Evolutionary conservation across 495 filamentous ascomycete genomes (phyloP).

Genomic region (Penicillium paradoxum): DNA sequence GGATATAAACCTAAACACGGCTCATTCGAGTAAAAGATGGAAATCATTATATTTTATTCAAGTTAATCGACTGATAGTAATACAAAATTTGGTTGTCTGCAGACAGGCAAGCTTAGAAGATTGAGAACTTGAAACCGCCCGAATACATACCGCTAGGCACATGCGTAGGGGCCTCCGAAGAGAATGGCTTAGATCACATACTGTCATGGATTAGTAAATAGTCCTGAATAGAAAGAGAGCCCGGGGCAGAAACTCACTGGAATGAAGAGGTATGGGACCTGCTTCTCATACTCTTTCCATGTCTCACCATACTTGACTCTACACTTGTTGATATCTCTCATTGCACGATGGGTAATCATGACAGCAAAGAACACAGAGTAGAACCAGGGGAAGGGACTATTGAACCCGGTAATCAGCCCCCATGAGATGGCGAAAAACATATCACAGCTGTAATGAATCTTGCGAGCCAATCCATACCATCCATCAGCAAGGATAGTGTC

Average conservation of each 20-base stretch:
- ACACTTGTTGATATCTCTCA: conserved; percentile 56
- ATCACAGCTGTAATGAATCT: conserved; percentile 90
- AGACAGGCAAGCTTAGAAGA: neutral
- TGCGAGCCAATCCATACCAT: conserved; percentile 86
- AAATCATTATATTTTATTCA: too few relatives aligned
- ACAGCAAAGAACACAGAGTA: conserved; percentile 2
- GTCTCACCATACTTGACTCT: conserved; percentile 70
- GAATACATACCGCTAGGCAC: neutral
- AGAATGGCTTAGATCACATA: neutral
- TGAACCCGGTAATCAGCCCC: conserved; percentile 58
- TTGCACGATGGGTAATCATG: conserved; percentile 58
- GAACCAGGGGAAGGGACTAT: conserved; percentile 21
- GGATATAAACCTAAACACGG: too few relatives aligned
- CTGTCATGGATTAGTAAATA: neutral
- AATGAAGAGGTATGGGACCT: conserved; percentile 86
- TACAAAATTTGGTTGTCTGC: neutral
- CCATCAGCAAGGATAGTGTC: conserved; percentile 77
- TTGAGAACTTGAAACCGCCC: neutral
- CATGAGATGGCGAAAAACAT: conserved; percentile 67
- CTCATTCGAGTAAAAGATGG: too few relatives aligned
- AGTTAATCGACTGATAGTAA: too few relatives aligned
- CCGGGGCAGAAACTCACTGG: conserved; percentile 57
- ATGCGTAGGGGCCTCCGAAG: neutral
- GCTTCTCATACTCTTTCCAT: conserved; percentile 79
- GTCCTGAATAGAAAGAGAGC: too few relatives aligned